A percentile compares a stretch with the other conserved stretches of the same genome.
These are phyloP conservation scores for Spathaspora passalidarum DNA, from an alignment of 805 yeast species.

Conservation along the genomic window DNA sequence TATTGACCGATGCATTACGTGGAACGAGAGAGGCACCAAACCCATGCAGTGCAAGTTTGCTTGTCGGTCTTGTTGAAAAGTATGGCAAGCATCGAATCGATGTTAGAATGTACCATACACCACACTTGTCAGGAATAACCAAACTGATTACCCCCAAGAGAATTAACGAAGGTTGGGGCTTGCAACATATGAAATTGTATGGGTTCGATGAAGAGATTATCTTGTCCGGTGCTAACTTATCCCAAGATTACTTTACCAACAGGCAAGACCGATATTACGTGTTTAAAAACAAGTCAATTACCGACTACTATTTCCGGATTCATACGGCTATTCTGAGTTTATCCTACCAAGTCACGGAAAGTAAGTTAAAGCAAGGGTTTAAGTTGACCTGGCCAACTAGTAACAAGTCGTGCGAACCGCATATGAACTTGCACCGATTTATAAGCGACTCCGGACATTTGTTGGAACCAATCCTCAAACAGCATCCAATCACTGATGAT, in stretches of 20 bases:
- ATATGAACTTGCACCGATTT: slow-evolving; percentile 48
- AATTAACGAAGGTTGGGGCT: slow-evolving; percentile 86
- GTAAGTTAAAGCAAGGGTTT: slow-evolving; percentile 48
- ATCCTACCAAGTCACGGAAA: slow-evolving; percentile 59
- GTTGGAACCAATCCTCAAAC: slow-evolving; percentile 58
- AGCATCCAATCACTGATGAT: slow-evolving; percentile 30
- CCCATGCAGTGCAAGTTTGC: slow-evolving; percentile 67
- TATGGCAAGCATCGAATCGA: slow-evolving; percentile 70
- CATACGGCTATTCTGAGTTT: slow-evolving; percentile 66
- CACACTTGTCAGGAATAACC: slow-evolving; percentile 68
- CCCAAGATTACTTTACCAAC: slow-evolving; percentile 88
- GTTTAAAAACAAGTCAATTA: slow-evolving; percentile 53
- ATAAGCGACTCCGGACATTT: slow-evolving; percentile 52
- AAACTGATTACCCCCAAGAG: slow-evolving; percentile 71
- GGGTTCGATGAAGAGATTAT: slow-evolving; percentile 91
- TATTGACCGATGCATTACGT: slow-evolving; percentile 82
- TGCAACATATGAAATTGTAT: slow-evolving; percentile 96
- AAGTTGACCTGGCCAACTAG: slow-evolving; percentile 70
- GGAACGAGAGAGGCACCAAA: slow-evolving; percentile 92
- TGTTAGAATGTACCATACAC: slow-evolving; percentile 85
- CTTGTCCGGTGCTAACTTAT: slow-evolving; percentile 87
- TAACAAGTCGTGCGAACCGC: slow-evolving; percentile 69
- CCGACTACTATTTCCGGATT: slow-evolving; percentile 73
- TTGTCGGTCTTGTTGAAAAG: slow-evolving; percentile 62
- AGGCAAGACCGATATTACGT: slow-evolving; percentile 91